Evolutionary conservation across 257 asterid species (phyloP), one percentile per base, ranked within the genome.

Genomic region (Nyctanthes arbortristis): DNA sequence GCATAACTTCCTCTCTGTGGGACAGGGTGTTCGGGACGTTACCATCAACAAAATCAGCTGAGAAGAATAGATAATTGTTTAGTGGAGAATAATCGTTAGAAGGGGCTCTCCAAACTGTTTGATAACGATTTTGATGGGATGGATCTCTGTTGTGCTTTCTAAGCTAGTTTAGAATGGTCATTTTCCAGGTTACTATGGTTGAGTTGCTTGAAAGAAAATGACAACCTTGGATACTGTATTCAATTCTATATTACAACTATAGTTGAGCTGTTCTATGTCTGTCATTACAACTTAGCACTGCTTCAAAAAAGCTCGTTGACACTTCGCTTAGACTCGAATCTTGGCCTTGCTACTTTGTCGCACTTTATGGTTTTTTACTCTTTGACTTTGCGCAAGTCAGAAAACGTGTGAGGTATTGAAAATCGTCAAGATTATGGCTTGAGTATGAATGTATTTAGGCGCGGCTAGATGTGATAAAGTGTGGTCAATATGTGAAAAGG

Each of bases 1-100:
- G 98, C 63, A 93, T 93, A 74, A 91, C 97, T 49, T 89, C 97
- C 33, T 69, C 97, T 7, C 67, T 90, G 18, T 93, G 97, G 98
- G 98, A 93, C 78, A 88, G 66, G 80, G 93, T 84, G 1, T 90
- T 90, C 52, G 96, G 96, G 76, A 93, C 96, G 30, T 82, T 90
- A 43, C 98, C 97, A 60, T 79, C 88, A 14, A 43, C 87, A 32
- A 84, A 77, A 61, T 71, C 71, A 16, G 85, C 73, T 62, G 85
- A 77, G 29, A 88, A 87, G 82, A 76, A 76, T 61, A 76, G 76
- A 76, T 91, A 73, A 83, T 63, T 33, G n/a, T n/a, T 25, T 54
- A 20, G 33, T 36, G 64, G 27, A 33, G 75, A 67, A 39, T 63
- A 24, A 63, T 47, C 39, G 16, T 59, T 66, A 45, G 25, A 40